Conservation (phyloP, 2,329 filamentous ascomycete species). For the Aspergillus chevalieri region DNA sequence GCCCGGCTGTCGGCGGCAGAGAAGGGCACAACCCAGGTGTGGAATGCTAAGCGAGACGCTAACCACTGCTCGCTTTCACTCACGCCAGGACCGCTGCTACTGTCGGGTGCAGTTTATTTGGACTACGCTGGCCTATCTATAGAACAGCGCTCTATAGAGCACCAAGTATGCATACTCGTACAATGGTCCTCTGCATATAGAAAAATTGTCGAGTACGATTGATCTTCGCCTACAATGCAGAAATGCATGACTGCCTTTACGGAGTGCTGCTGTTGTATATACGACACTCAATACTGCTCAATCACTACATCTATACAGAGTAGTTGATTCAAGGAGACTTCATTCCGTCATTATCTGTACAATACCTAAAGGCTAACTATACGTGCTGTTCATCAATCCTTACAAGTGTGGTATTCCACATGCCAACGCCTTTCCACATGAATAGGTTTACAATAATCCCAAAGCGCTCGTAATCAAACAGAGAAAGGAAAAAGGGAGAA, state of each 20-base stretch:
- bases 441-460: slow-evolving; percentile 6
- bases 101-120: too few relatives aligned
- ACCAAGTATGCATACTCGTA: too few relatives aligned
- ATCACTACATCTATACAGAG: too few relatives aligned
- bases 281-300: too few relatives aligned
- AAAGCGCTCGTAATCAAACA: not conserved
- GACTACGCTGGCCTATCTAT: too few relatives aligned
- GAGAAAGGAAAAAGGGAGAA: slow-evolving; percentile 11
- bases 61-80: slow-evolving; percentile 17
- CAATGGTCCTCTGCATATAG: too few relatives aligned
- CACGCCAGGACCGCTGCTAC: slow-evolving; percentile 15
- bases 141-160: too few relatives aligned
- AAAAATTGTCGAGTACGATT: too few relatives aligned
- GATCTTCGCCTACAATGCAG: too few relatives aligned
- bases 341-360: slow-evolving; percentile 10
- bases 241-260: too few relatives aligned
- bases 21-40: not conserved
- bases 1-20: not conserved
- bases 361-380: slow-evolving; percentile 5
- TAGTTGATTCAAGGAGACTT: too few relatives aligned
- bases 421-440: slow-evolving; percentile 19
- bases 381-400: slow-evolving; percentile 8
- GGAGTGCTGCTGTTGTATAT: too few relatives aligned
- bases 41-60: slow-evolving; percentile 14
- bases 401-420: slow-evolving; percentile 13